A percentile compares a stretch with the other conserved stretches of the same genome.
phyloP scores from a whole-genome alignment of 2,329 filamentous ascomycete genomes.

The Aspergillus puulaauensis region DNA sequence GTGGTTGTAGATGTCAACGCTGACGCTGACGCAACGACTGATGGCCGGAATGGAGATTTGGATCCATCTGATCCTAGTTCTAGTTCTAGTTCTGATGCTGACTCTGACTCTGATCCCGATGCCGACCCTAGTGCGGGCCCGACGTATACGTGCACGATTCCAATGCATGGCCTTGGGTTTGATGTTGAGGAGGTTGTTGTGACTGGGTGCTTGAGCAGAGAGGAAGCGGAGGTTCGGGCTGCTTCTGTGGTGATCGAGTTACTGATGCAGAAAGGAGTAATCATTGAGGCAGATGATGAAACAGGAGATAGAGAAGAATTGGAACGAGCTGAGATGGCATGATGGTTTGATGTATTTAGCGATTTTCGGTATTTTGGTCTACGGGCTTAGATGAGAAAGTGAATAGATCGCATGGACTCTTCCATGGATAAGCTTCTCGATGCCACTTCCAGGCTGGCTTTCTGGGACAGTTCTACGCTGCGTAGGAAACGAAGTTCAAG shows the following conservation, averaged over 20 bases:
- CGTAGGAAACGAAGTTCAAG: not conserved
- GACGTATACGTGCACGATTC: conserved; percentile 3
- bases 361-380: not conserved
- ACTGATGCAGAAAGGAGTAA: conserved; percentile 1
- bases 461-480: too few species aligned
- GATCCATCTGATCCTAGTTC: not conserved
- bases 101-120: not conserved
- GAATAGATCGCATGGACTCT: not conserved
- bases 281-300: not conserved
- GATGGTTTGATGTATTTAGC: not conserved
- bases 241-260: conserved; percentile 20
- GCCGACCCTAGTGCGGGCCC: not conserved
- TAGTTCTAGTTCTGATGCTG: not conserved
- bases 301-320: not conserved
- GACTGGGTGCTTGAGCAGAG: conserved; percentile 24
- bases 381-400: not conserved
- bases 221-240: conserved; percentile 32
- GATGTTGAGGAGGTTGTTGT: conserved; percentile 16
- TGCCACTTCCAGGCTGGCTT: not conserved
- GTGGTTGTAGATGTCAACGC: not conserved
- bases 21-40: not conserved
- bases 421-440: not conserved
- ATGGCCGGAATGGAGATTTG: not conserved
- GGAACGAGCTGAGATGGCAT: not conserved
- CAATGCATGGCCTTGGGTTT: not conserved